Conservation (phyloP, 257 asterid species). For the Paulownia fortunei region DNA sequence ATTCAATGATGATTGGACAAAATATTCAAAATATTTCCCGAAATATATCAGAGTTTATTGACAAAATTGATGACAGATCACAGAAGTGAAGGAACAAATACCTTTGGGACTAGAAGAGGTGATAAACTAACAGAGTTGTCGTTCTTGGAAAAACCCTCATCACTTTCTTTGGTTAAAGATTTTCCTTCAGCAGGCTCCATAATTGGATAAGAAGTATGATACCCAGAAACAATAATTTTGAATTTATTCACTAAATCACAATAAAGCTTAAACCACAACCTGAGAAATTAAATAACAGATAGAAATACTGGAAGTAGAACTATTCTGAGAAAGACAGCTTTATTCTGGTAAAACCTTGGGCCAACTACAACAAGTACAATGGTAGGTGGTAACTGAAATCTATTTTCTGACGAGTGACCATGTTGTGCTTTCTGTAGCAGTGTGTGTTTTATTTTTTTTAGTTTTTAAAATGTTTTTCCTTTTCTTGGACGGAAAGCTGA, state of each 20-base stretch:
- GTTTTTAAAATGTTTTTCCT: not conserved
- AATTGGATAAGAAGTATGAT: slow-evolving; percentile 2
- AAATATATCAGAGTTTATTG: slow-evolving; percentile 5
- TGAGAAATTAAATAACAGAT: slow-evolving; percentile 17
- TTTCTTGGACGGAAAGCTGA: not conserved
- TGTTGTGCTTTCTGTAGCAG: slow-evolving; percentile 1
- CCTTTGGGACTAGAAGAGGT: slow-evolving; percentile 44
- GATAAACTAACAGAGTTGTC: slow-evolving; percentile 26
- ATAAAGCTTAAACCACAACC: slow-evolving; percentile 3
- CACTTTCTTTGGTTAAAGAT: slow-evolving; percentile 40
- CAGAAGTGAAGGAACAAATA: slow-evolving; percentile 16
- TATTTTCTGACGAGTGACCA: slow-evolving; percentile 25
- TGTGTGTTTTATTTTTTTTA: not conserved
- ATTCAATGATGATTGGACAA: slow-evolving; percentile 6
- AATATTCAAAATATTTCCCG: slow-evolving; percentile 24
- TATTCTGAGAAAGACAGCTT: not conserved
- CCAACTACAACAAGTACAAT: not conserved
- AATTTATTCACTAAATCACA: slow-evolving; percentile 11
- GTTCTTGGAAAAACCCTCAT: slow-evolving; percentile 41
- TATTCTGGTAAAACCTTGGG: slow-evolving; percentile 14
- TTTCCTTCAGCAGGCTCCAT: slow-evolving; percentile 57
- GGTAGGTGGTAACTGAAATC: slow-evolving; percentile 34
- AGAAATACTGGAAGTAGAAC: not conserved
- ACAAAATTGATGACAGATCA: slow-evolving; percentile 1
- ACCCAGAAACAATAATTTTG: not conserved